Evolutionary conservation across 805 yeast genomes (phyloP).

Genomic region (Teunomyces aglyptinius): DNA sequence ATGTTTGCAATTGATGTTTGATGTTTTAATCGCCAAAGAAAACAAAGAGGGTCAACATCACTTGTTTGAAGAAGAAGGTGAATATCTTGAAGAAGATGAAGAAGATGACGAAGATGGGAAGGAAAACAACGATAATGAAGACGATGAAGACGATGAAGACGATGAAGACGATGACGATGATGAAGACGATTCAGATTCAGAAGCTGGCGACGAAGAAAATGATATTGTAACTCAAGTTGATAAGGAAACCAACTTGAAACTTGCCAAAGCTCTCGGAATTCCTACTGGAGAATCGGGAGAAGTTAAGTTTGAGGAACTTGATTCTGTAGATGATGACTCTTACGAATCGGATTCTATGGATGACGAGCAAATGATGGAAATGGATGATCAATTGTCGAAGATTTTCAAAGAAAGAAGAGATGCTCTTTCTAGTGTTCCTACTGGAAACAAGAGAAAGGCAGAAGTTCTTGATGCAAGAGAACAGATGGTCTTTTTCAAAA

Average conservation of each 20-base stretch:
- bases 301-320: constrained; percentile 41
- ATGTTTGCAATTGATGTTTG: constrained; percentile 34
- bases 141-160: constrained; percentile 22
- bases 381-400: constrained; percentile 77
- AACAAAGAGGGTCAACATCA: constrained; percentile 76
- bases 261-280: constrained; percentile 71
- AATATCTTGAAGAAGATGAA: constrained; percentile 23
- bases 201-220: constrained; percentile 12
- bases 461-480: constrained; percentile 80
- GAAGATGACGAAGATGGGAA: constrained; percentile 18
- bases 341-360: constrained; percentile 79
- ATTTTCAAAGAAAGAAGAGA: constrained; percentile 83
- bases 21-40: constrained; percentile 56
- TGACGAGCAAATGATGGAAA: constrained; percentile 94
- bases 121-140: constrained; percentile 23
- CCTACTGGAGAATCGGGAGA: constrained; percentile 47
- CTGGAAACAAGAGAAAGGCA: constrained; percentile 65
- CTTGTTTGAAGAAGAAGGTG: constrained; percentile 63
- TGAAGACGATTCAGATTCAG: constrained; percentile 7
- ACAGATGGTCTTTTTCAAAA: constrained; percentile 75
- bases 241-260: constrained; percentile 54
- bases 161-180: constrained; percentile 14
- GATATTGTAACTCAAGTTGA: constrained; percentile 24
- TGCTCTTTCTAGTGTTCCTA: constrained; percentile 48
- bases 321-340: constrained; percentile 46